Evolutionary conservation across 2,329 filamentous ascomycete species (phyloP), one percentile per base, ranked within the genome.

Genomic region (Leptographium flavum): DNA sequence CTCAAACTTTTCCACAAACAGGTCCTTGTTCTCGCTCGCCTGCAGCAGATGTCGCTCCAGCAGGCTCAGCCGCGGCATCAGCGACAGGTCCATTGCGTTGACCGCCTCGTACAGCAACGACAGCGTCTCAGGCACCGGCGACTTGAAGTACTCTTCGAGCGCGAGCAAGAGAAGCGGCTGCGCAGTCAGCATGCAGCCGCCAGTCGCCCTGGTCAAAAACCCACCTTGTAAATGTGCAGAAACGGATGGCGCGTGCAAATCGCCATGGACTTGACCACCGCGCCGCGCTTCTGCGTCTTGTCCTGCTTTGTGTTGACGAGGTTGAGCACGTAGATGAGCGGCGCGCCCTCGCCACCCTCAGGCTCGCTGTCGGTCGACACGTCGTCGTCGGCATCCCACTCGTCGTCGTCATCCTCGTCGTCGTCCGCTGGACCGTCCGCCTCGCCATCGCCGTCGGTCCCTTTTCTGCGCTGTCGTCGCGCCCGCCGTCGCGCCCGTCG

Each of bases 241-340:
- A 98, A 98, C 3, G 92, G 88, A 68, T 98, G 92, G 37, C 92
- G 74, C 8, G 92, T 98, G 68, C 92, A 98, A 54, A 98, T 95
- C 27, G 92, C 92, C 92, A 98, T 98, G 36, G 92, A 87, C 61
- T 96, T 96, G 47, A 96, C 90, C 42, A 95, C 74, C 19, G 92
- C 92, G 47, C 92, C 92, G 73, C 92, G 81, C 64, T 92, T 93
- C 40, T 86, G 86, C 19, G 82, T 83, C 58, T 85, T 90, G 67
- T 98, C 92, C 60, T 94, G 87, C 63, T 96, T 96, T 8, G 90
- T 98, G 61, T 98, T 96, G 55, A 98, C 92, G 58, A 98, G 66
- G 61, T 98, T 98, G 53, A 98, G 69, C 43, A 98, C 92, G 62
- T 98, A 96, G 57, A 98, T 92, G 54, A 98, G 67, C 3, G 92